Evolutionary conservation across 257 asterid genomes (phyloP), one percentile per base, ranked within the genome.

Genomic region (Nicotiana undulata): DNA sequence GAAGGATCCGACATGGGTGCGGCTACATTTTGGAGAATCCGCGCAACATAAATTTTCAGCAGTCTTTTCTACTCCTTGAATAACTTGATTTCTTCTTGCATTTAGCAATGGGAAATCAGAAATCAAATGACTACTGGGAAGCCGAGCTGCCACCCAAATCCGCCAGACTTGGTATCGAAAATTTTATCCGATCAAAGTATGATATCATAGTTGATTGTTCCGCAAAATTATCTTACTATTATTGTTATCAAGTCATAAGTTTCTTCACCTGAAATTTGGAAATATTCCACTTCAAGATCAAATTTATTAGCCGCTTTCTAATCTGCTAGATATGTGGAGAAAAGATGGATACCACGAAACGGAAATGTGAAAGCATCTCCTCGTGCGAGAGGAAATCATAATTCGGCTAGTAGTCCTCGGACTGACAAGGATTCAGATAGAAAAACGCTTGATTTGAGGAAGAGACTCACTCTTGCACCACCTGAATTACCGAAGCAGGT

Each of bases 161-260:
- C 66, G 28, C 63, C 83, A 76, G 85, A 83, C 87, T 70, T 83
- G 90, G 89, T 31, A 87, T 82, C 58, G 90, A 87, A 83, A 84
- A 80, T 83, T 87, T 87, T 85, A 83, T 83, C 70, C 86, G 85
- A 22, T 86, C 90, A 79, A 87, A 87, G 90, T 87, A 87, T 81
- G 89, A 68, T 46, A 49, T 82, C 76, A 51, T 80, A 79, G 55
- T 52, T 79, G 61, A 79, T 49, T 61, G 55, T 86, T 84, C 56
- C 24, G 11, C 10, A 61, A n/a, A n/a, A 74, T 80, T 53, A 10
- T 63, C 82, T 61, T 53, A 76, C 85, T 75, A 52, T 40, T 66
- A 13, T 63, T 16, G 28, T 37, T 20, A 59, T 58, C 26, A 32
- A 32, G 15, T 8, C 26, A 4, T 60, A 22, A 8, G 81, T 78